A percentile compares a stretch with the other conserved stretches of the same genome.
Conservation (phyloP, 139 green algal genomes). For the Chlorella sp. region DNA sequence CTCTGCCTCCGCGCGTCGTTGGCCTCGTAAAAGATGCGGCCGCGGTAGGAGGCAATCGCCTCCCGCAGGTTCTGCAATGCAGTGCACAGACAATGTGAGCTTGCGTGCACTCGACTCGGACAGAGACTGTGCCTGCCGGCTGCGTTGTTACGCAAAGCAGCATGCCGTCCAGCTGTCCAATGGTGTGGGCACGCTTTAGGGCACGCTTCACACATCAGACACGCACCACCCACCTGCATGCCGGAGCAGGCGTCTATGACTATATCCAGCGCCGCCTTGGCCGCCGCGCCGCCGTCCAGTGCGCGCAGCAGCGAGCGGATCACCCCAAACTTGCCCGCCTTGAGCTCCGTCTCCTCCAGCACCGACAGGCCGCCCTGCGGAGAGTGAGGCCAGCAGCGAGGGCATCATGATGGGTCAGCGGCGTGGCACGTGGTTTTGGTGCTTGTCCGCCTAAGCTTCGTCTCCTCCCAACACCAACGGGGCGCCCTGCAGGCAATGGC, state of each 20-base stretch:
- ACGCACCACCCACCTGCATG: conserved; percentile 59
- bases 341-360: conserved; percentile 36
- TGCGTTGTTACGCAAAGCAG: too few relatives aligned
- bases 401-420: too few relatives aligned
- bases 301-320: conserved; percentile 81
- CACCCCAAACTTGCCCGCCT: conserved; percentile 78
- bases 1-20: conserved; percentile 81
- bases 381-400: too few relatives aligned
- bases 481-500: background rate
- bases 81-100: background rate
- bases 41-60: conserved; percentile 86
- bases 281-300: conserved; percentile 62
- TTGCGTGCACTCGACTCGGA: too few relatives aligned
- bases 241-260: conserved; percentile 81
- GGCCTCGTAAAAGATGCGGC: conserved; percentile 76
- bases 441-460: conserved; percentile 58
- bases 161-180: too few relatives aligned
- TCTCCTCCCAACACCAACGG: conserved; percentile 35
- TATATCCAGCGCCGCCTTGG: conserved; percentile 80
- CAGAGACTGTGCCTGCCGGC: too few relatives aligned
- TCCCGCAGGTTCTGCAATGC: conserved; percentile 84
- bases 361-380: conserved; percentile 25
- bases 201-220: background rate
- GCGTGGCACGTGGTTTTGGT: too few relatives aligned
- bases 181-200: too few relatives aligned